Evolutionary conservation across 192 early-diverging fungal genomes (phyloP).

Genomic region (Backusella psychrophila): DNA sequence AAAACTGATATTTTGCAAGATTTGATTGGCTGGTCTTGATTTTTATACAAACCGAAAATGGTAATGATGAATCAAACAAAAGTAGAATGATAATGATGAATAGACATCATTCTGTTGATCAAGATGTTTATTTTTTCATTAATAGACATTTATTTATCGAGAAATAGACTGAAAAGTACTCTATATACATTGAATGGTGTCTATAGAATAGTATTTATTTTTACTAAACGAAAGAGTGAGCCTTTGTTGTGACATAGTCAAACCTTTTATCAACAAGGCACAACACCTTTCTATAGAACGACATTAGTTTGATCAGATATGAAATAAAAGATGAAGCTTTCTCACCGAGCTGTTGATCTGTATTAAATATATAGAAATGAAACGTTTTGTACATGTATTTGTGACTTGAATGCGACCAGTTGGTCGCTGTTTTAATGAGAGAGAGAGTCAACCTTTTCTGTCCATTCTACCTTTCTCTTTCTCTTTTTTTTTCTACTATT

Average conservation of each 20-base stretch:
- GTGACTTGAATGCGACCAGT: neutral
- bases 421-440: neutral
- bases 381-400: neutral
- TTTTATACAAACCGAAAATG: neutral
- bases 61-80: neutral
- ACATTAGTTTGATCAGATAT: too few species aligned
- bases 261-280: too few species aligned
- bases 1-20: neutral
- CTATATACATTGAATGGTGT: neutral
- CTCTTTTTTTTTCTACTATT: neutral
- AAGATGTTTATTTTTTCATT: neutral
- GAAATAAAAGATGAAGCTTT: too few species aligned
- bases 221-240: too few species aligned
- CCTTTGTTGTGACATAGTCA: too few species aligned
- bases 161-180: neutral
- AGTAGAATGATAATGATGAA: neutral
- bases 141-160: neutral
- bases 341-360: neutral
- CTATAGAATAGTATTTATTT: neutral
- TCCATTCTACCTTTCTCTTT: neutral
- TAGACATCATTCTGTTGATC: neutral
- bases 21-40: neutral
- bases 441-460: neutral
- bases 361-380: neutral
- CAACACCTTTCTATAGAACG: too few species aligned